Base-by-base conservation (phyloP, 768 basidiomycete genomes). In the Dictyophora rubrovolvata region DNA sequence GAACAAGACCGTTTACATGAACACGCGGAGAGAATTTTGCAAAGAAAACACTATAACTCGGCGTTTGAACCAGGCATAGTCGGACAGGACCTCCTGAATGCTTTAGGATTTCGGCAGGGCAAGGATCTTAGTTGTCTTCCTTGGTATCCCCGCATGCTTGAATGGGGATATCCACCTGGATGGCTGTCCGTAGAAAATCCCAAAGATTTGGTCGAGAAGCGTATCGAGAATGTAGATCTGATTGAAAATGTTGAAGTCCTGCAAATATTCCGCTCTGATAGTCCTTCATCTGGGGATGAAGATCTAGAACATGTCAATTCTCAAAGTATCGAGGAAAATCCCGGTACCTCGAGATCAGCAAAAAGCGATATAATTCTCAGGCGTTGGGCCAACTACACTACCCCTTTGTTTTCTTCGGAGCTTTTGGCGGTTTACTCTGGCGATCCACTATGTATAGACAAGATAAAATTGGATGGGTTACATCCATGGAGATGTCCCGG, bases 111-210 rank as follows among this genome's bases (percentile, higher is more conserved):
- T 28, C 49, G 61, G 20, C 65, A 62, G n/a, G 59, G 42, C 16
- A 62, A 66, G 46, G 72, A 69, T 42, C 68, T 72, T 2, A 75
- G 73, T 5, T 74, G 77, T 51, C 62, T 66, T 10, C 64, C 64
- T 34, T 86, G 85, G 83, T 74, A 88, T 47, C 73, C 66, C 48
- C 81, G 82, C 50, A 89, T 90, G 67, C 73, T 81, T 23, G 64
- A 72, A 42, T 88, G 86, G 86, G 88, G 88, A 0, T 90, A 89
- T 66, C 88, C 88, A n/a, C 77, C 75, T 14, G 88, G 88, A 0
- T 90, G 86, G 85, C 66, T 77, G 20, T 68, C 73, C 52, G 61
- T 62, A 11, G 63, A 55, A 53, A 82, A 89, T 66, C 88, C 87
- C 7, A 75, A 75, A 57, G 73, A 80, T 21, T 64, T 68, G 53